Base-by-base conservation (phyloP, 23 red algal genomes). In the Gracilaria vermiculophylla region DNA sequence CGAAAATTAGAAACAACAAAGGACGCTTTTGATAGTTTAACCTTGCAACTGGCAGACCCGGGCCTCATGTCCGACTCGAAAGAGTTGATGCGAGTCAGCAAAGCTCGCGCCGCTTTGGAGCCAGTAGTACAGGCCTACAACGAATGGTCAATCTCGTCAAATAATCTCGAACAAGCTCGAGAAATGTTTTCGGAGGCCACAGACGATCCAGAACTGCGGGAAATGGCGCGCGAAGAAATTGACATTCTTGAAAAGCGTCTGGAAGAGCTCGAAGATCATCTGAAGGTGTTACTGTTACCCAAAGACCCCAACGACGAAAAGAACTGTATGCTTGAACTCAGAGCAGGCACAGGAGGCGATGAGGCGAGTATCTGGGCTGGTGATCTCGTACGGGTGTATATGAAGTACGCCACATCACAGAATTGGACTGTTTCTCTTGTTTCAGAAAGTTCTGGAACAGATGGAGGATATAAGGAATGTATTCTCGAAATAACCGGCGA, bases 281-380 rank as follows among this genome's bases (percentile, higher is more conserved):
- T 99, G 0, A 91, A 94, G 49, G 17, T 92, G 0, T 69, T 99
- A 21, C 87, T 99, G 24, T 64, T 99, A 17, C 97, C 97, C 17
- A 89, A 94, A 69, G 97, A 99, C 85, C 93, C 93, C 16, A 99
- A 95, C 54, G 97, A 99, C 57, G 93, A 99, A 44, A 94, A 94
- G 77, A 99, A 96, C 43, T 89, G 89, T 37, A 99, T 99, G 93
- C 50, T 99, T 13, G 97, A 99, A 78, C 53, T 99, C 17, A 82
- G 97, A 33, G 97, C 97, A 13, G 97, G 97, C 17, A 99, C 97
- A 17, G 97, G 97, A 37, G 97, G 97, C 27, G 97, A 95, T 49
- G 97, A 99, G 80, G 97, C 97, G 8, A 67, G 69, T 49, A 93
- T 99, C 55, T 99, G 93, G 93, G 92, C 89, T 37, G 93, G 91